Conservation (phyloP, 208 protist genomes). For the Leishmania tropica region DNA sequence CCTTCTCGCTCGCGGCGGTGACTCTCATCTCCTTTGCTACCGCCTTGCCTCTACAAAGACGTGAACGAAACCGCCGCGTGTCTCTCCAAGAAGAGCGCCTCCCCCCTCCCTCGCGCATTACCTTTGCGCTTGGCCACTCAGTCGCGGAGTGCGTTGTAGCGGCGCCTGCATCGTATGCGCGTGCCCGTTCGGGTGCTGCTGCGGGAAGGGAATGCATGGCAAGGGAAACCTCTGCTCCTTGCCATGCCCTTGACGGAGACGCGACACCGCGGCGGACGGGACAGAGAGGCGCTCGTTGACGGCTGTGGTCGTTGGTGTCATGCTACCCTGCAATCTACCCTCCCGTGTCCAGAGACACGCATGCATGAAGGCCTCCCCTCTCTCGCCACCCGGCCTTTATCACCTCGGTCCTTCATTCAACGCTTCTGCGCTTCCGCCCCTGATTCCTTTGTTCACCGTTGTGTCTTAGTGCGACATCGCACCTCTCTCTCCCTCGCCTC, state of each 20-base stretch:
- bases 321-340: not conserved
- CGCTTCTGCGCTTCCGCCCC: not conserved
- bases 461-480: not conserved
- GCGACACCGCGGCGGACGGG: not conserved
- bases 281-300: not conserved
- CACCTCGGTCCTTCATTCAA: not conserved
- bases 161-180: not conserved
- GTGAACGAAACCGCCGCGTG: not conserved
- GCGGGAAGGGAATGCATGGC: not conserved
- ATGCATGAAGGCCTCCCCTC: not conserved
- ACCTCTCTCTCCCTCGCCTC: not conserved
- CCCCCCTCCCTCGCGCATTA: not conserved
- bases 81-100: not conserved
- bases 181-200: not conserved
- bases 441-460: not conserved
- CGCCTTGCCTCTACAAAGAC: not conserved
- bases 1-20: not conserved
- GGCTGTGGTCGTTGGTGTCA: not conserved
- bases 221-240: not conserved
- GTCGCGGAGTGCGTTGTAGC: not conserved
- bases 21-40: not conserved
- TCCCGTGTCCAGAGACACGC: not conserved
- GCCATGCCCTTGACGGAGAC: not conserved
- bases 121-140: not conserved
- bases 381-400: not conserved